Evolutionary conservation across 352 stramenopile species (phyloP).

Genomic region (Globisporangium rhizosaccharum): DNA sequence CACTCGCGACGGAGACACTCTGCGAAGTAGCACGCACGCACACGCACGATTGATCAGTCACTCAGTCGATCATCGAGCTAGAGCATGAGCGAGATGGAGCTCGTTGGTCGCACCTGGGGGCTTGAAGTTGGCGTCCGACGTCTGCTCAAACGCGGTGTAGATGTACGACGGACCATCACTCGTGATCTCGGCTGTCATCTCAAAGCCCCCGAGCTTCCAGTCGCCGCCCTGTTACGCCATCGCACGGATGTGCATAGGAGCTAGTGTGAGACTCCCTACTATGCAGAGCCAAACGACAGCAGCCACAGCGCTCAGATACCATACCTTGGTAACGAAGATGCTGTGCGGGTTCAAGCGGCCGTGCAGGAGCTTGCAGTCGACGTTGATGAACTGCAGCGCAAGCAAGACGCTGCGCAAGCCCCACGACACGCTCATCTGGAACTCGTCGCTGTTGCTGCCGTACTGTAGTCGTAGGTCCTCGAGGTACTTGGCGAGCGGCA

Average conservation of each 20-base stretch:
- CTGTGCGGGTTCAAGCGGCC: conserved; percentile 85
- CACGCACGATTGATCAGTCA: conserved; percentile 19
- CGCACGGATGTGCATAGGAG: neutral
- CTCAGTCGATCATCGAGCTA: neutral
- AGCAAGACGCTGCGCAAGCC: conserved; percentile 90
- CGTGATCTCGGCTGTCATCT: conserved; percentile 85
- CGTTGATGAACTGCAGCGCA: conserved; percentile 92
- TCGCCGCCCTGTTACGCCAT: conserved; percentile 68
- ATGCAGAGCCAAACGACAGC: neutral
- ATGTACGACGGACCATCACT: conserved; percentile 71
- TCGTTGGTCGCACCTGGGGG: conserved; percentile 42
- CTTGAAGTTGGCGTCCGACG: conserved; percentile 76
- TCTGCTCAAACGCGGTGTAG: conserved; percentile 83
- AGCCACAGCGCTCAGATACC: neutral
- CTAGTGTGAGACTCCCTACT: neutral
- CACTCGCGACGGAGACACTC: conserved; percentile 81
- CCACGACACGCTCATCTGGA: conserved; percentile 89
- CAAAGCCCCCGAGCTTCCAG: conserved; percentile 94
- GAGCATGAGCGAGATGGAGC: neutral
- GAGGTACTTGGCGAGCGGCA: conserved; percentile 88
- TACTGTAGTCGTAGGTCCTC: conserved; percentile 62
- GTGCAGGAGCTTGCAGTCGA: conserved; percentile 92
- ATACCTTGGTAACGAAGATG: conserved; percentile 92
- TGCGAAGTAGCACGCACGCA: conserved; percentile 13
- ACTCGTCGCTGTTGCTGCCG: conserved; percentile 51